Base-by-base conservation (phyloP, 176 grass and related monocot genomes). In the Pontederia crassipes region DNA sequence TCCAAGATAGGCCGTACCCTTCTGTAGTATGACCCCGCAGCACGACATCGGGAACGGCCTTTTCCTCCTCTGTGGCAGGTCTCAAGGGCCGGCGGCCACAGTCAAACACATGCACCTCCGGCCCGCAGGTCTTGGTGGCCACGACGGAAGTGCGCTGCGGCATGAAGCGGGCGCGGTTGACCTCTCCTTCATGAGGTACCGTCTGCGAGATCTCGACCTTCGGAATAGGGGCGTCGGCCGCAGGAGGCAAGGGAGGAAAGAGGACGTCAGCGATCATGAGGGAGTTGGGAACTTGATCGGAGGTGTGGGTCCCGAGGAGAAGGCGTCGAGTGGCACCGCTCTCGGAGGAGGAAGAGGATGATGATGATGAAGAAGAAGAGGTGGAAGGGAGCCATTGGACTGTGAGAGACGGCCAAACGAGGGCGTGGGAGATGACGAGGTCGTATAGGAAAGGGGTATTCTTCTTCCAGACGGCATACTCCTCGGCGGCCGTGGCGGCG, bases 361-460 rank as follows among this genome's bases (percentile, higher is more conserved):
- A 24, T 24, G 20, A 24, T 24, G 45, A 51, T 11, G 69, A 72
- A 57, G 35, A 66, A 72, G 12, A 57, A 53, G 81, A 72, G 14
- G 35, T 61, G 15, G 62, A 54, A 10, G 87, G 82, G 53, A 90
- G 59, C 87, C 93, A 97, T 63, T 90, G 76, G 49, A 88, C 84
- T 62, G 87, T 97, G 67, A 97, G 92, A 27, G 87, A 97, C 11
- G 92, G 84, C 92, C 92, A 91, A 54, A 88, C 87, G 49, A 97
- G 81, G 51, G 81, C 70, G 71, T 88, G 87, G 24, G 93, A 92
- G 66, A 97, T 83, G 66, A 97, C 81, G 13, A 97, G 79, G 70
- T 97, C 93, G 79, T 97, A 97, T 51, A 97, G 84, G 59, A 91
- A 80, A 49, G 93, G 64, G 12, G 84, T 74, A 68, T 97, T 97